A percentile compares a stretch with the other conserved stretches of the same genome.
These are phyloP conservation scores for Lodderomyces beijingensis DNA, from an alignment of 1,139 yeast genomes.

Conservation along the genomic window DNA sequence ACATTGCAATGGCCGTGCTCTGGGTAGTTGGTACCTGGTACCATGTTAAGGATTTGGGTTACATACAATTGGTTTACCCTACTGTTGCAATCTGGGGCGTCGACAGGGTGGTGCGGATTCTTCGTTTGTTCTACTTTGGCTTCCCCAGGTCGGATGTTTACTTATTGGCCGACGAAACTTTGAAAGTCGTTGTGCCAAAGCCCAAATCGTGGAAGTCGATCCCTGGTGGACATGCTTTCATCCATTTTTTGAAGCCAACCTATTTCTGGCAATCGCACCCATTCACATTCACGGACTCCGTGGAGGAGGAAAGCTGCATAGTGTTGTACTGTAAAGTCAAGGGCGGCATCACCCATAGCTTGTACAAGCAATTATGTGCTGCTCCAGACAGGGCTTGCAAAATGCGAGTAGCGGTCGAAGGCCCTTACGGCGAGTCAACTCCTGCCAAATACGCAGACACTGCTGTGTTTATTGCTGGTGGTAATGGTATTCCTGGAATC, in stretches of 20 bases:
- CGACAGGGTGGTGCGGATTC: slow-evolving; percentile 38
- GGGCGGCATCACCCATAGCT: slow-evolving; percentile 35
- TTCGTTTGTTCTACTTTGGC: slow-evolving; percentile 33
- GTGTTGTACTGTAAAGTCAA: slow-evolving; percentile 30
- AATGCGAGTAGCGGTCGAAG: slow-evolving; percentile 35
- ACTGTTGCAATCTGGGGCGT: slow-evolving; percentile 40
- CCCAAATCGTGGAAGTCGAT: slow-evolving; percentile 38
- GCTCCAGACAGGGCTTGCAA: slow-evolving; percentile 23
- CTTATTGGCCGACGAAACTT: slow-evolving; percentile 34
- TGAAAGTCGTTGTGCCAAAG: slow-evolving; percentile 37
- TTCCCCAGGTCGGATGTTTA: slow-evolving; percentile 32
- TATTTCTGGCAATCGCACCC: slow-evolving; percentile 45
- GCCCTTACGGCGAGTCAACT: slow-evolving; percentile 36
- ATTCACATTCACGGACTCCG: slow-evolving; percentile 29
- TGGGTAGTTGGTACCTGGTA: slow-evolving; percentile 41
- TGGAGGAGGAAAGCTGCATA: slow-evolving; percentile 20
- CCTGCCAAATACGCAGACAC: slow-evolving; percentile 26
- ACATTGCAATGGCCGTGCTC: slow-evolving; percentile 37
- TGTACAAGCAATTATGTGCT: slow-evolving; percentile 25
- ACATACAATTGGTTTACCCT: slow-evolving; percentile 35
- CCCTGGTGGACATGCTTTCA: slow-evolving; percentile 52
- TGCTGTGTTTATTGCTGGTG: slow-evolving; percentile 43
- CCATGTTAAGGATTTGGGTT: slow-evolving; percentile 40
- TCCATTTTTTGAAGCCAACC: slow-evolving; percentile 38
- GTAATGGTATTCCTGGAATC: slow-evolving; percentile 43